Percentiles rank a stretch among this genome's conserved stretches.
These are phyloP conservation scores for Epichloe coenophiala DNA, from an alignment of 2,329 filamentous ascomycete genomes.

Conservation along the genomic window DNA sequence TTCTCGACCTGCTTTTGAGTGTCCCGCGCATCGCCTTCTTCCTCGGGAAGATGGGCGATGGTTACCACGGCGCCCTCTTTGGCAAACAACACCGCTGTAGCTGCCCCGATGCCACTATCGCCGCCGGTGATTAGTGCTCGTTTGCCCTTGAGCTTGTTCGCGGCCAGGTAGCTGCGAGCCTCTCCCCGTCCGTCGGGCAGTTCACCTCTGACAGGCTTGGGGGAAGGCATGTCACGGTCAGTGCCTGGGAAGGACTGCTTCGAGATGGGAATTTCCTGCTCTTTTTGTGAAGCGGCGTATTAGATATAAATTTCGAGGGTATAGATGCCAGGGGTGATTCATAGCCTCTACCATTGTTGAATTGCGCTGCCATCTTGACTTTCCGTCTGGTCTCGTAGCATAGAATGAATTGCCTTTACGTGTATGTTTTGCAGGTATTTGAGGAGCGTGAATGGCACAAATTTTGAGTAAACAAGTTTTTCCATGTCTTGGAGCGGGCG, in stretches of 20 bases:
- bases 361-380: not conserved
- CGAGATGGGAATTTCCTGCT: constrained; percentile 34
- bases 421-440: too few species aligned
- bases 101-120: constrained; percentile 27
- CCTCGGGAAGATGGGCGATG: constrained; percentile 62
- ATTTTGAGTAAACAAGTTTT: too few species aligned
- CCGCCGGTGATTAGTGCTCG: constrained; percentile 71
- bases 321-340: not conserved
- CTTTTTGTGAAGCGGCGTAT: constrained; percentile 16
- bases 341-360: not conserved
- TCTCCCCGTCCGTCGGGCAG: constrained; percentile 35
- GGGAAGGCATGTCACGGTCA: constrained; percentile 11
- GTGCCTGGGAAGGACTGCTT: constrained; percentile 11
- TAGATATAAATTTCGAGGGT: not conserved
- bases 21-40: constrained; percentile 62
- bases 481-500: too few species aligned
- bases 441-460: too few species aligned
- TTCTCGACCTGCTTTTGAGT: constrained; percentile 59
- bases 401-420: too few species aligned
- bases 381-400: not conserved
- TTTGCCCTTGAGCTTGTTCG: constrained; percentile 62
- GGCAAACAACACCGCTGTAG: constrained; percentile 63
- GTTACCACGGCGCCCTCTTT: constrained; percentile 66
- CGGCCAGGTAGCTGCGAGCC: constrained; percentile 47
- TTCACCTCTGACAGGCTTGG: constrained; percentile 4